Conservation (phyloP, 371 early-diverging fungal genomes). For the Mortierella sp. region DNA sequence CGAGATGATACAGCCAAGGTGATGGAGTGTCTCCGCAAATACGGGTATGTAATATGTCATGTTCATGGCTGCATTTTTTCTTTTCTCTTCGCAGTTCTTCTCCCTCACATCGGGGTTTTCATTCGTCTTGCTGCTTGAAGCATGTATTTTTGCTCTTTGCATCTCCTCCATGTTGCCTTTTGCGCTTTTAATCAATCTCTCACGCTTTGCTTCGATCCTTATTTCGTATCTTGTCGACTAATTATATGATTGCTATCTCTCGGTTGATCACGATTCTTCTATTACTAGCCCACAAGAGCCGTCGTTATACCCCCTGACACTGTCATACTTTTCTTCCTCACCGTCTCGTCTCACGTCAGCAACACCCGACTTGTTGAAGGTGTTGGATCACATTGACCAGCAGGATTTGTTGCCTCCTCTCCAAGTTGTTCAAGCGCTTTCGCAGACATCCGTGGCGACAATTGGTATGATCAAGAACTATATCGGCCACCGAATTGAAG, state of each 20-base stretch:
- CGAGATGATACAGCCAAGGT: slow-evolving; percentile 82
- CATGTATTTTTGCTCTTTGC: neutral
- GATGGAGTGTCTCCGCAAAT: slow-evolving; percentile 81
- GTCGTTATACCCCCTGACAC: slow-evolving; percentile 84
- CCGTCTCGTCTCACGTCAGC: slow-evolving; percentile 61
- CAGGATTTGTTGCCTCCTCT: slow-evolving; percentile 89
- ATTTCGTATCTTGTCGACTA: neutral
- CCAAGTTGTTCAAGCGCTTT: slow-evolving; percentile 89
- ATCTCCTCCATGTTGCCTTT: neutral
- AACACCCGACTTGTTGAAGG: slow-evolving; percentile 74
- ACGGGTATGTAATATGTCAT: slow-evolving; percentile 70
- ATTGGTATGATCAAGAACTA: slow-evolving; percentile 89
- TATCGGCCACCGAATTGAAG: slow-evolving; percentile 81
- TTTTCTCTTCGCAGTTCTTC: neutral
- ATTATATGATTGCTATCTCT: neutral
- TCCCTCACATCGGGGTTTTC: too few species aligned
- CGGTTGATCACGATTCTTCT: slow-evolving; percentile 9
- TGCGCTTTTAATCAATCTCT: neutral
- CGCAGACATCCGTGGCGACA: slow-evolving; percentile 87
- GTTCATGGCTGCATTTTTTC: neutral
- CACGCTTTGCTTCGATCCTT: neutral
- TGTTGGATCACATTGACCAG: slow-evolving; percentile 88
- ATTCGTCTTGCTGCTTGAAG: too few species aligned
- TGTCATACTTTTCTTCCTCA: slow-evolving; percentile 87
- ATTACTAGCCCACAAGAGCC: slow-evolving; percentile 75